These are phyloP conservation scores for Saccharomyces hybrid DNA, from an alignment of 1,139 yeast species.

Conservation along the genomic window DNA sequence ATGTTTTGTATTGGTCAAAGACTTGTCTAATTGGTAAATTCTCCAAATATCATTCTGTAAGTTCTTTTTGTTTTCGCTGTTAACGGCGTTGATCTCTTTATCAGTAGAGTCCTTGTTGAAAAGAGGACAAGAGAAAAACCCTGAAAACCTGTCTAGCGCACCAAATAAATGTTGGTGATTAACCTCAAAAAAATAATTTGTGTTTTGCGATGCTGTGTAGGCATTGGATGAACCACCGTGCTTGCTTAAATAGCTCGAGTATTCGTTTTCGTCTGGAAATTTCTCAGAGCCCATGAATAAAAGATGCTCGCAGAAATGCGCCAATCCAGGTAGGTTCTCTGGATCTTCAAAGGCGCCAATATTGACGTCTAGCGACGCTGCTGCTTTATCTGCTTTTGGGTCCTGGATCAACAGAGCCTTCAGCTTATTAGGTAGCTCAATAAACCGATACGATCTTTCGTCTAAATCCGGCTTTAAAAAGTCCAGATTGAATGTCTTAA, in stretches of 20 bases:
- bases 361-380: constrained; percentile 87
- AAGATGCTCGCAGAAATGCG: constrained; percentile 94
- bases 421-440: constrained; percentile 60
- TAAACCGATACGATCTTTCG: constrained; percentile 63
- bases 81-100: constrained; percentile 90
- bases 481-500: constrained; percentile 12
- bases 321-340: constrained; percentile 68
- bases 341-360: constrained; percentile 88
- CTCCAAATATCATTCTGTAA: constrained; percentile 89
- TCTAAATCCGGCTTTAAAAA: constrained; percentile 60
- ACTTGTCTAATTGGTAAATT: constrained; percentile 73
- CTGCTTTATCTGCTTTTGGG: constrained; percentile 79
- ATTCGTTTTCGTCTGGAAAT: constrained; percentile 88
- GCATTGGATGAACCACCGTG: constrained; percentile 71
- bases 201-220: constrained; percentile 80
- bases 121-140: constrained; percentile 81
- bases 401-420: constrained; percentile 77
- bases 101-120: constrained; percentile 79
- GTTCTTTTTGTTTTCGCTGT: constrained; percentile 91
- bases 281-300: constrained; percentile 95
- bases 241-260: constrained; percentile 65
- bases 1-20: constrained; percentile 61
- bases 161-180: constrained; percentile 71
- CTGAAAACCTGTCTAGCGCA: constrained; percentile 87
- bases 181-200: constrained; percentile 86